Conservation (phyloP, 768 basidiomycete genomes). For the Daedalea quercina region DNA sequence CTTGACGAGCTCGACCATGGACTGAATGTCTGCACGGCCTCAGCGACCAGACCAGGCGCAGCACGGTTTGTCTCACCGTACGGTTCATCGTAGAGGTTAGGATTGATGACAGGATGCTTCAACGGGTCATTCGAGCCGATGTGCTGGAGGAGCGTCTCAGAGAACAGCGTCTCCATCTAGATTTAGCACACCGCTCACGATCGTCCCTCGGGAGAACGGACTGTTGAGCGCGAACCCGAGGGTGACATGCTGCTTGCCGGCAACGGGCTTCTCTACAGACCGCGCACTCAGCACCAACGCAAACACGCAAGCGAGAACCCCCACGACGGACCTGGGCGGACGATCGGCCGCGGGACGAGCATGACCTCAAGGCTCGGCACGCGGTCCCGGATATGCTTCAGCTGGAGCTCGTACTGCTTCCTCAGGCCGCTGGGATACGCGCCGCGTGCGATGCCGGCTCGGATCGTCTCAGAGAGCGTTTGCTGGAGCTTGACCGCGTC, state of each 20-base stretch:
- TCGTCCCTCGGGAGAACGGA: conserved; percentile 23
- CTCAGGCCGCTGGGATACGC: conserved; percentile 1
- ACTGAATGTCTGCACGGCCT: conserved; percentile 11
- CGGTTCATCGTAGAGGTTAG: conserved; percentile 20
- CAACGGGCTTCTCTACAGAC: conserved; percentile 21
- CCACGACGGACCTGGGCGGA: conserved; percentile 1
- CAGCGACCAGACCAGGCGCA: neutral
- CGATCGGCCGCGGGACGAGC: conserved; percentile 1
- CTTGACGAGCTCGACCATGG: conserved; percentile 18
- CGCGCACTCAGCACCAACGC: too few relatives aligned
- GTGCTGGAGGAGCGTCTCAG: conserved; percentile 9
- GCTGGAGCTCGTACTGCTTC: conserved; percentile 16
- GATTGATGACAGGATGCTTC: conserved; percentile 20
- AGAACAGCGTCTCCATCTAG: neutral
- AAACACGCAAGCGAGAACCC: too few relatives aligned
- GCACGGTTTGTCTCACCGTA: conserved; percentile 12
- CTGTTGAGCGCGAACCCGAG: conserved; percentile 19
- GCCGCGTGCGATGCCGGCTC: conserved; percentile 12
- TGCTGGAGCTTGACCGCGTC: neutral
- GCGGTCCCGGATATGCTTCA: conserved; percentile 5
- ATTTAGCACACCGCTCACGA: conserved; percentile 11
- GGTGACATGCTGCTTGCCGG: conserved; percentile 21
- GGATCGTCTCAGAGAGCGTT: conserved; percentile 5
- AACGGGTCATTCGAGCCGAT: conserved; percentile 18
- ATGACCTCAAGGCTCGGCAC: conserved; percentile 10